Conservation (phyloP, 805 yeast species). For the Nakazawaea wyomingensis region DNA sequence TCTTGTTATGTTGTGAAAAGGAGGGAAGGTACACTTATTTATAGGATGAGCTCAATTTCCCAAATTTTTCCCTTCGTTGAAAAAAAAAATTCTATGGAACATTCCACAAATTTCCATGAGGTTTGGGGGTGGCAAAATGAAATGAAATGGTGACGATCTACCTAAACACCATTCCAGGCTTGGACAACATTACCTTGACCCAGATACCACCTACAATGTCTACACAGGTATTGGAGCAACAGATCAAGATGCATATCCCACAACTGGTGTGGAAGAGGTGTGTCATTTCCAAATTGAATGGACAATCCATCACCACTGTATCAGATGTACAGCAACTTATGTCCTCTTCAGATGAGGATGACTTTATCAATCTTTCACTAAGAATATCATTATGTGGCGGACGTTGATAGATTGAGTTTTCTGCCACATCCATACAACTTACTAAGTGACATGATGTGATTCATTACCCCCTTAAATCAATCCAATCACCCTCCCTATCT, state of each 20-base stretch:
- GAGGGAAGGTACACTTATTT: not conserved
- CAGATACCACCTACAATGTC: not conserved
- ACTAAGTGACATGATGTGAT: no score
- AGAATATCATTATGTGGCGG: constrained; percentile 8
- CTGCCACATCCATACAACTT: no score
- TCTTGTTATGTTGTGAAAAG: not conserved
- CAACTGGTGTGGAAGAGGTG: not conserved
- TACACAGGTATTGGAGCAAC: constrained; percentile 2
- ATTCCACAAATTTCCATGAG: not conserved
- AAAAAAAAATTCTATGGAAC: constrained; percentile 3
- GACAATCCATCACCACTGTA: constrained; percentile 8
- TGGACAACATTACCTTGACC: constrained; percentile 1
- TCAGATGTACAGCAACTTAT: not conserved
- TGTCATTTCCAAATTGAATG: constrained; percentile 6
- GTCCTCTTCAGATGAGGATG: not conserved
- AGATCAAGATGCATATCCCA: not conserved
- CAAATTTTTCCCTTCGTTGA: constrained; percentile 1
- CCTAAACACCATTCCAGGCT: constrained; percentile 5
- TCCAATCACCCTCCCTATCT: no score
- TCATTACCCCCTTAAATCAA: no score
- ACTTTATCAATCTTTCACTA: not conserved
- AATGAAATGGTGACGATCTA: constrained; percentile 6
- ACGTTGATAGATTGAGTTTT: not conserved
- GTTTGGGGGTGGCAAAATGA: not conserved
- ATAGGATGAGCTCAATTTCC: not conserved